These are phyloP conservation scores for Curvularia sp. DNA, from an alignment of 2,329 filamentous ascomycete species.

Conservation along the genomic window DNA sequence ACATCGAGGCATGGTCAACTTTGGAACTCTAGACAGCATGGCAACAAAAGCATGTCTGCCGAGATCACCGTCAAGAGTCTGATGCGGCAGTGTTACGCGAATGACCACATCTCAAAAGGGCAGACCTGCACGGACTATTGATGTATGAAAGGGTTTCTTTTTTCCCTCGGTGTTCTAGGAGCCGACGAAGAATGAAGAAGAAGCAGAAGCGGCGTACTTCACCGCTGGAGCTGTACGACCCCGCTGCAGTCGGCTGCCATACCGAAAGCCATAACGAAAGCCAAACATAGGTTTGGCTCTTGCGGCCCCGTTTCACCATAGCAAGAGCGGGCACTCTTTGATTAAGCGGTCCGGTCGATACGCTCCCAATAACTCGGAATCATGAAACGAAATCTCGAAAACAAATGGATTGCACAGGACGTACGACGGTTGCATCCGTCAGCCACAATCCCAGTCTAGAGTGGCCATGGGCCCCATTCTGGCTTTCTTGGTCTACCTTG, in stretches of 20 bases:
- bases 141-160: constrained; percentile 7
- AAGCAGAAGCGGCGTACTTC: constrained; percentile 17
- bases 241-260: constrained; percentile 28
- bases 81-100: constrained; percentile 6
- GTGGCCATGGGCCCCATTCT: constrained; percentile 22
- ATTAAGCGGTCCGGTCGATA: constrained; percentile 16
- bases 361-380: constrained; percentile 30
- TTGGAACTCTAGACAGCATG: constrained; percentile 9
- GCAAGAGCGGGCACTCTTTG: constrained; percentile 20
- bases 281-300: constrained; percentile 19
- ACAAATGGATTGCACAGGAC: constrained; percentile 18
- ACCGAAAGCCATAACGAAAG: constrained; percentile 26
- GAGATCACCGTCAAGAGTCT: constrained; percentile 1
- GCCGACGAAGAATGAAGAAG: constrained; percentile 7
- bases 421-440: constrained; percentile 17
- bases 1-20: background rate
- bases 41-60: constrained; percentile 8
- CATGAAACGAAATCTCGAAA: constrained; percentile 37
- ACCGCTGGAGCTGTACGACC: constrained; percentile 47
- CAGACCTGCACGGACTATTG: constrained; percentile 2
- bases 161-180: constrained; percentile 13
- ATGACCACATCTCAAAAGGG: constrained; percentile 4
- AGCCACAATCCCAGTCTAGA: constrained; percentile 13
- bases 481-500: constrained; percentile 24
- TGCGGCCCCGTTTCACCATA: constrained; percentile 17